phyloP scores from a whole-genome alignment of 2,329 filamentous ascomycete genomes.

The Lasiodiplodia sp. region DNA sequence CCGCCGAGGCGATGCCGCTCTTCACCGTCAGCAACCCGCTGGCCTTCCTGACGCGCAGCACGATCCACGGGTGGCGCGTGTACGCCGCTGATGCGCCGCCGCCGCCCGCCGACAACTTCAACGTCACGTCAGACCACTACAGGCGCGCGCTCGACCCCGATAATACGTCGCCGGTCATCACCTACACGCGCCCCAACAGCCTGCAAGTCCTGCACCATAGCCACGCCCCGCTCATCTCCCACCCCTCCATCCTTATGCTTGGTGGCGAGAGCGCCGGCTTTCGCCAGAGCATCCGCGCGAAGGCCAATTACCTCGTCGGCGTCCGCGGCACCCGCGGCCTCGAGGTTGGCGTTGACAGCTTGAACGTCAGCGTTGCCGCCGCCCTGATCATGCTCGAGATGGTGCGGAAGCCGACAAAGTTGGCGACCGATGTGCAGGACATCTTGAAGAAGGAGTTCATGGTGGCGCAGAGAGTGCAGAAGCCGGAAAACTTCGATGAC shows the following conservation, averaged over 20 bases:
- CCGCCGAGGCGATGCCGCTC: slow-evolving; percentile 79
- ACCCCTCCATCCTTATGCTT: slow-evolving; percentile 81
- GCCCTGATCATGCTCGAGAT: slow-evolving; percentile 78
- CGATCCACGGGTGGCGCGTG: slow-evolving; percentile 78
- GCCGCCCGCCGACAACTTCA: slow-evolving; percentile 15
- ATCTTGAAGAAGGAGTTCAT: background rate
- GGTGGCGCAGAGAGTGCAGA: background rate
- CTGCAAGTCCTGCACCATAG: slow-evolving; percentile 29
- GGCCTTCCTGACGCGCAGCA: slow-evolving; percentile 74
- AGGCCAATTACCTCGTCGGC: slow-evolving; percentile 69
- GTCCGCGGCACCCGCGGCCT: slow-evolving; percentile 63
- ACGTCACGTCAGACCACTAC: background rate
- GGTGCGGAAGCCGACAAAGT: slow-evolving; percentile 45
- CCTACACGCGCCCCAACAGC: slow-evolving; percentile 36
- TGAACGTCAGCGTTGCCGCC: slow-evolving; percentile 92
- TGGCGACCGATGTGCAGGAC: background rate
- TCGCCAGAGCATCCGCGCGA: slow-evolving; percentile 48
- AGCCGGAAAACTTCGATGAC: background rate
- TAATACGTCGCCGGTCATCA: slow-evolving; percentile 33
- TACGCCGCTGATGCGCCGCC: slow-evolving; percentile 70
- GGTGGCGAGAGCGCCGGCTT: slow-evolving; percentile 45
- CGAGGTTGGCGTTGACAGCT: slow-evolving; percentile 75
- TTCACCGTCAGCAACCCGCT: slow-evolving; percentile 73
- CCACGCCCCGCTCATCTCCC: slow-evolving; percentile 41
- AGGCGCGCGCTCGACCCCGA: background rate